phyloP scores from a whole-genome alignment of 495 filamentous ascomycete species.

The Amphirosellinia nigrospora region DNA sequence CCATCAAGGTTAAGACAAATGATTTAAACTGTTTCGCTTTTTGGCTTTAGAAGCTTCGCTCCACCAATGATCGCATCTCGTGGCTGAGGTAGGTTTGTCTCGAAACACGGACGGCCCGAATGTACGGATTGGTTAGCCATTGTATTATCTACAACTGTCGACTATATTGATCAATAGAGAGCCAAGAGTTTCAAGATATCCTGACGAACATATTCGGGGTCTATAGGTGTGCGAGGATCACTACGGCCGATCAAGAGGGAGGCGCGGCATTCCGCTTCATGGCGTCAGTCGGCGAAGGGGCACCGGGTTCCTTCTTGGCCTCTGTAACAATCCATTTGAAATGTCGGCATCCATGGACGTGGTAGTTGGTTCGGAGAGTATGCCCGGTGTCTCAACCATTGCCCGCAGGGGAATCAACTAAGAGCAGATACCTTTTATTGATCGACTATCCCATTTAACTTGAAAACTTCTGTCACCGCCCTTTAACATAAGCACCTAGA shows the following conservation, averaged over 20 bases:
- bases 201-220: not conserved
- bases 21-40: not conserved
- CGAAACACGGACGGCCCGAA: slow-evolving; percentile 22
- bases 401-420: not conserved
- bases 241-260: not conserved
- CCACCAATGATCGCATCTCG: not conserved
- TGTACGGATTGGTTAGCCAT: slow-evolving; percentile 11
- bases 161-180: slow-evolving; percentile 1
- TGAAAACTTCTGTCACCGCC: not conserved
- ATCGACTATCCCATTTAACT: not conserved
- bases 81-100: slow-evolving; percentile 8
- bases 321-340: not conserved
- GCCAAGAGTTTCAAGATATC: slow-evolving; percentile 8
- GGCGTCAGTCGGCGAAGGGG: not conserved
- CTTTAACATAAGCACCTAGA: not conserved
- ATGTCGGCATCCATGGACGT: no score
- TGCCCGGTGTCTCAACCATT: slow-evolving; percentile 14
- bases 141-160: not conserved
- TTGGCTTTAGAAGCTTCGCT: not conserved
- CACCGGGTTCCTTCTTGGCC: not conserved
- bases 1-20: not conserved
- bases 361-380: not conserved
- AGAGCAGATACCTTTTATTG: not conserved
- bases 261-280: slow-evolving; percentile 19
- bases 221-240: not conserved